phyloP scores from a whole-genome alignment of 306 rosid species.

The Corylus americana region DNA sequence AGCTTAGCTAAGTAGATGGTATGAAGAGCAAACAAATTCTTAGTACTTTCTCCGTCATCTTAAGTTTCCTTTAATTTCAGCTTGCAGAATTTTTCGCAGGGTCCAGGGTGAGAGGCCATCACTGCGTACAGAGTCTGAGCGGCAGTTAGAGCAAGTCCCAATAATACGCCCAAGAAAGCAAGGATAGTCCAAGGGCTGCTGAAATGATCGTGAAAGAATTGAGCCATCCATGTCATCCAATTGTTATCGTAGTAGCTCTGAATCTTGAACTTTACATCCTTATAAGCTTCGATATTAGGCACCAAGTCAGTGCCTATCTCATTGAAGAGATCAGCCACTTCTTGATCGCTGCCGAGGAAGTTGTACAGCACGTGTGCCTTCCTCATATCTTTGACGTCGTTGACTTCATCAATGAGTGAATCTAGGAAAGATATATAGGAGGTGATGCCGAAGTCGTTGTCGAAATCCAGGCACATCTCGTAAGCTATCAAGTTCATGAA shows the following conservation, averaged over 20 bases:
- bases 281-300: background rate
- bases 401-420: slow-evolving; percentile 39
- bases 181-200: slow-evolving; percentile 27
- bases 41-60: background rate
- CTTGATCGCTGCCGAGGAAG: slow-evolving; percentile 40
- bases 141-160: slow-evolving; percentile 13
- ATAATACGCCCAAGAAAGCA: slow-evolving; percentile 1
- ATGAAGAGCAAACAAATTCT: no score
- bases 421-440: slow-evolving; percentile 32
- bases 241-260: slow-evolving; percentile 18
- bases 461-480: slow-evolving; percentile 23
- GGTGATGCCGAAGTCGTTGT: slow-evolving; percentile 9
- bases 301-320: slow-evolving; percentile 30
- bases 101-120: no score
- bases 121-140: slow-evolving; percentile 16
- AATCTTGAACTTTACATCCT: background rate
- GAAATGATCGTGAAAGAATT: slow-evolving; percentile 24
- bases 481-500: slow-evolving; percentile 32
- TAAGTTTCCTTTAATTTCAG: no score
- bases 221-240: slow-evolving; percentile 28
- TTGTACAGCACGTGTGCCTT: slow-evolving; percentile 25
- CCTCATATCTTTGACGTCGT: slow-evolving; percentile 28
- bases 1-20: no score
- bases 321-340: slow-evolving; percentile 42
- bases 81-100: no score